Base-by-base conservation (phyloP, 495 filamentous ascomycete species). In the Chaetomium fimeti region DNA sequence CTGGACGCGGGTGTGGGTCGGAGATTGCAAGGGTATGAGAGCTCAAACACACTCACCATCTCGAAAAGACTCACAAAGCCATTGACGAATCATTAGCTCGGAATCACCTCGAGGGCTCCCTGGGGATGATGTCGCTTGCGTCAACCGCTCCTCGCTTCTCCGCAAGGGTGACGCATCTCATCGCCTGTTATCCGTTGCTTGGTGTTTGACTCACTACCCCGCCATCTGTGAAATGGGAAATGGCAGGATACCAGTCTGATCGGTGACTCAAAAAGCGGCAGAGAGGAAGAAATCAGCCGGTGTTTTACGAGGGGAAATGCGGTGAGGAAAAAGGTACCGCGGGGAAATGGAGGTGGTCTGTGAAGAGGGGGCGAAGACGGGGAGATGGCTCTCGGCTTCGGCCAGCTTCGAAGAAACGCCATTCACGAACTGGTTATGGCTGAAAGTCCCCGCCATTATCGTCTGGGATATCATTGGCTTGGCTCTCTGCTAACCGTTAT, bases 1-100 rank as follows among this genome's bases (percentile, higher is more conserved):
- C 66, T 52, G 28, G 28, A 24, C 43, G 25, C 20, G 40, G 29
- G 53, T 64, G 43, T 58, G 54, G 54, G n/a, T 9, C 16, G 40
- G 1, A 25, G 1, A 8, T 24, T 56, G 11, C 51, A 55, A 20
- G 43, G 18, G 28, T 15, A 3, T 20, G 0, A 43, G 48, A 18
- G 5, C 25, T 48, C 5, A 9, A 36, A 24, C 22, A 3, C 40
- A 43, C 5, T 36, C 57, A 51, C 43, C n/a, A 47, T 22, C 38
- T 15, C n/a, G 7, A 1, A 0, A 45, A 18, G 36, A 43, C 22
- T 32, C 15, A 54, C 22, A 15, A 36, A 59, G 57, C 24, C 29
- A 47, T 59, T 47, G 57, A 32, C 53, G 29, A 56, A 56, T 40
- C 53, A 54, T 27, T 11, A 54, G 27, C 15, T 18, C 20, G 16